Evolutionary conservation across 192 early-diverging fungal species (phyloP), one percentile per base, ranked within the genome.

Genomic region (Coemansia sp.): DNA sequence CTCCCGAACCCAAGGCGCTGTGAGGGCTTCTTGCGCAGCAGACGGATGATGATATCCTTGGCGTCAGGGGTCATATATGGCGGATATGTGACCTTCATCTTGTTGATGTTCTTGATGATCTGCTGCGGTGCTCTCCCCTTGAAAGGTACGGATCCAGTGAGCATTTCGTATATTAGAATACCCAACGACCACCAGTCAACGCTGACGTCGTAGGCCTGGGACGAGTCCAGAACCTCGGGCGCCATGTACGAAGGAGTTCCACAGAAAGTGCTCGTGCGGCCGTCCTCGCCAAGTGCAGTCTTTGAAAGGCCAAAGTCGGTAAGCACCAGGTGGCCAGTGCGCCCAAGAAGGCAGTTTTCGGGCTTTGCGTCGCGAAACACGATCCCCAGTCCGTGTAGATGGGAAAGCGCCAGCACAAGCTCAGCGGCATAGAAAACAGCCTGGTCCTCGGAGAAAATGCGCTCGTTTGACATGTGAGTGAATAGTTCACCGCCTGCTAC

Each of bases 231-330:
- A 11, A 91, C 67, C 64, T 91, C 89, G 11, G 94, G 95, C 1
- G 96, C 96, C 55, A 97, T 83, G 64, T 94, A 94, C 56, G 89
- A 87, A 2, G 91, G 87, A 13, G 92, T 97, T 37, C 92, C 94
- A 68, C 92, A 94, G 68, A 94, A 95, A 1, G 94, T 93, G 37
- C 78, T 87, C 5, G 92, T 91, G 15, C 86, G 81, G 41, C 67
- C 62, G 25, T 76, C 79, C 23, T 63, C 66, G 50, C 67, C 70
- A 44, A 81, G 61, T 11, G 73, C 74, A 6, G 79, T 76, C 74
- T 97, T 97, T n/a, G 87, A 88, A 2, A 98, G 83, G 1, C 95
- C 95, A 84, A 96, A 98, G 70, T 97, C 95, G 2, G 94, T 95
- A 54, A 97, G 75, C n/a, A 92, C 67, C 29, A 95, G 68, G 67